phyloP scores from a whole-genome alignment of 2,329 filamentous ascomycete genomes.

The Aspergillus caelatus region DNA sequence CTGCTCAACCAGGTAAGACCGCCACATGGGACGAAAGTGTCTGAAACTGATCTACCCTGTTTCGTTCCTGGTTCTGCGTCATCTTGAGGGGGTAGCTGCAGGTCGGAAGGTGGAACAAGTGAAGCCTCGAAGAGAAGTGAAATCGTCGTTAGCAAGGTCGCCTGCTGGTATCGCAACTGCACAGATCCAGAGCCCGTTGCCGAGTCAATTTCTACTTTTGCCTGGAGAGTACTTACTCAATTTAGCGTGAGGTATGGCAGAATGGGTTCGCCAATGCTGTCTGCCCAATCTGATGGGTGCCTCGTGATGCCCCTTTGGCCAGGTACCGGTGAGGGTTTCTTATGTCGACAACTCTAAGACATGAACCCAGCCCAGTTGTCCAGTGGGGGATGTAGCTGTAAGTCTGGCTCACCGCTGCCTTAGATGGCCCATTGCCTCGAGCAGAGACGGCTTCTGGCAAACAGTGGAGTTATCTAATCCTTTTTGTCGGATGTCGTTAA shows the following conservation, averaged over 20 bases:
- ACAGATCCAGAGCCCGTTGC: conserved; percentile 15
- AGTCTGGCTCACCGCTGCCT: conserved; percentile 26
- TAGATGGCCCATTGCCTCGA: conserved; percentile 21
- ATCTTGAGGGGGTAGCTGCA: conserved; percentile 31
- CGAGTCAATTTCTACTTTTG: conserved; percentile 12
- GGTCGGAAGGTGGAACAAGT: conserved; percentile 32
- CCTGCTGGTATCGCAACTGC: conserved; percentile 1
- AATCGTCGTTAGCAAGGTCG: not conserved
- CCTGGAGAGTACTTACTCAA: conserved; percentile 19
- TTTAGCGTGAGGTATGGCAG: conserved; percentile 23
- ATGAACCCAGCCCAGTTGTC: conserved; percentile 21
- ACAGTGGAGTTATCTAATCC: conserved; percentile 19
- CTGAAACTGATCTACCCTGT: conserved; percentile 30
- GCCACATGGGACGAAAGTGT: conserved; percentile 34
- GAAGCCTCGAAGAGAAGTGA: conserved; percentile 31
- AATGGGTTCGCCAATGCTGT: conserved; percentile 18
- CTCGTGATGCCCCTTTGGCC: conserved; percentile 24
- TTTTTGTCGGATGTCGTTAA: conserved; percentile 24
- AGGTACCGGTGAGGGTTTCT: conserved; percentile 23
- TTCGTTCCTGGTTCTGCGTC: conserved; percentile 20
- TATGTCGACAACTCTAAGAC: conserved; percentile 27
- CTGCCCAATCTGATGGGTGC: conserved; percentile 20
- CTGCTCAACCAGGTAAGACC: conserved; percentile 24
- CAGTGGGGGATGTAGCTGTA: conserved; percentile 18
- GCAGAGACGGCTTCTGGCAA: conserved; percentile 17